A percentile compares a stretch with the other conserved stretches of the same genome.
These are phyloP conservation scores for Entomortierella beljakovae DNA, from an alignment of 192 early-diverging fungal genomes.

Conservation along the genomic window DNA sequence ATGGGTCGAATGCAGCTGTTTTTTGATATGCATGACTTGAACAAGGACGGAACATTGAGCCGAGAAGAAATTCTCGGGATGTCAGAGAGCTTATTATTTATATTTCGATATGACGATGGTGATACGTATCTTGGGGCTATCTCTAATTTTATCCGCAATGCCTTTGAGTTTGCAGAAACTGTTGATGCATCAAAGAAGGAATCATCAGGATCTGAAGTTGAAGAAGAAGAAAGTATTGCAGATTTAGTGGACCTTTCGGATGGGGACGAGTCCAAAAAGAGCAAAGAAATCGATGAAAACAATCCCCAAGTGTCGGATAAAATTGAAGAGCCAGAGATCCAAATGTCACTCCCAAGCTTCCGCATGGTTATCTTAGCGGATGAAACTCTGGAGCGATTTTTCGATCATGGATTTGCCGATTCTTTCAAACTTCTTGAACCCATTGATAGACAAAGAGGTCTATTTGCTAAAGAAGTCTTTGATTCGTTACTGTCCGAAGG, in stretches of 20 bases:
- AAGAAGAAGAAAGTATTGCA: neutral
- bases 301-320: too few relatives aligned
- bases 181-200: conserved; percentile 23
- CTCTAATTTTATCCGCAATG: conserved; percentile 70
- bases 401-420: conserved; percentile 72
- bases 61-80: conserved; percentile 87
- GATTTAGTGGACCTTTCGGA: conserved; percentile 8
- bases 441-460: conserved; percentile 60
- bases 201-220: neutral
- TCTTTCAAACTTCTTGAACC: conserved; percentile 73
- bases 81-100: conserved; percentile 87
- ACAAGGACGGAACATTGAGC: conserved; percentile 71
- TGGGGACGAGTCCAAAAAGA: conserved; percentile 13
- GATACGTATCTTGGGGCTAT: conserved; percentile 70
- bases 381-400: conserved; percentile 86
- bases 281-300: too few relatives aligned
- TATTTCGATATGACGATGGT: conserved; percentile 69
- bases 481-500: conserved; percentile 67
- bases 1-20: conserved; percentile 84
- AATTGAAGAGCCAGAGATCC: conserved; percentile 43
- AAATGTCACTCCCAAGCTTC: conserved; percentile 60
- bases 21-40: conserved; percentile 83
- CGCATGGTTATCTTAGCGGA: conserved; percentile 88
- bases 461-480: conserved; percentile 68
- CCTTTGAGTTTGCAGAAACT: conserved; percentile 67